Evolutionary conservation across 441 rosid species (phyloP).

Genomic region (Corymbia calophylla): DNA sequence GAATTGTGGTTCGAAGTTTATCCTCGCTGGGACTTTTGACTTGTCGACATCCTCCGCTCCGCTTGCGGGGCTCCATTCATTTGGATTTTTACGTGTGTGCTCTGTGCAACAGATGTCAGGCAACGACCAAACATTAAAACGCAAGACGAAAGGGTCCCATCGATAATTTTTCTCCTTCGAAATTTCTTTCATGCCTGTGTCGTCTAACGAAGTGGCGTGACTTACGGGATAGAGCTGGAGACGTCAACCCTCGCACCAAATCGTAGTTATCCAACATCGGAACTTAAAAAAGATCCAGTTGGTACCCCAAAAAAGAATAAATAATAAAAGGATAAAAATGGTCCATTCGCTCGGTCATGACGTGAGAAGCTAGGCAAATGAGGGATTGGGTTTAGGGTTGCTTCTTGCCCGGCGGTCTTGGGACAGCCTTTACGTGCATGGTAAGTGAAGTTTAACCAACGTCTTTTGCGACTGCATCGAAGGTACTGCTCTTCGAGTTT

Average conservation of each 20-base stretch:
- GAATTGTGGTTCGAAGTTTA: neutral
- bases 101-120: neutral
- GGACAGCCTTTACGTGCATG: constrained; percentile 37
- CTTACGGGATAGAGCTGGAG: neutral
- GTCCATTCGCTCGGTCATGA: neutral
- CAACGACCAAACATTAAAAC: neutral
- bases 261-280: neutral
- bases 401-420: constrained; percentile 22
- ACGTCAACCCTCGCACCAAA: neutral
- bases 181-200: neutral
- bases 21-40: neutral
- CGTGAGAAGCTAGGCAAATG: neutral
- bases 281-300: constrained; percentile 2
- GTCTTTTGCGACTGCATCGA: neutral
- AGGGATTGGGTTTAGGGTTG: constrained; percentile 11
- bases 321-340: neutral
- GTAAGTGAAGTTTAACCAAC: constrained; percentile 30
- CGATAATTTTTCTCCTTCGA: neutral
- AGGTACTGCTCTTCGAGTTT: neutral
- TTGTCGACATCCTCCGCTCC: neutral
- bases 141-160: neutral
- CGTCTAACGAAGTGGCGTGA: neutral
- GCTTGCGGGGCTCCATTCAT: neutral
- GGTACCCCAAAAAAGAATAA: constrained; percentile 1
- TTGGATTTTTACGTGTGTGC: neutral